phyloP scores from a whole-genome alignment of 176 grass and related monocot genomes.

The Eleusine coracana region DNA sequence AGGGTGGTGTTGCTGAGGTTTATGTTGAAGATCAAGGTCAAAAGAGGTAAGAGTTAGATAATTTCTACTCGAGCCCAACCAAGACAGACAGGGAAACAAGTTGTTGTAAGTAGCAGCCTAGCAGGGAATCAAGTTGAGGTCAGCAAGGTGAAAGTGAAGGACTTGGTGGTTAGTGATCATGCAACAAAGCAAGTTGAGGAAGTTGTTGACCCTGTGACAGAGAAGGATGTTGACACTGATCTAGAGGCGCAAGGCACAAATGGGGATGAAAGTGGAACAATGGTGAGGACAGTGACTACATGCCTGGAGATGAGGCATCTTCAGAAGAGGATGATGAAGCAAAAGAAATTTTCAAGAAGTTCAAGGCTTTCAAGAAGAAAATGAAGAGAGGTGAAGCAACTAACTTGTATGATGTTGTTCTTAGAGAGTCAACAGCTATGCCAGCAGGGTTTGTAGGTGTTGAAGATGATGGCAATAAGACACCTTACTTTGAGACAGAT shows the following conservation, averaged over 20 bases:
- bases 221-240: not conserved
- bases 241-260: too few species aligned
- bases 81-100: too few species aligned
- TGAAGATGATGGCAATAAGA: not conserved
- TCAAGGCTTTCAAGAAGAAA: not conserved
- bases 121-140: too few species aligned
- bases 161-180: too few species aligned
- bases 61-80: too few species aligned
- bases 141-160: too few species aligned
- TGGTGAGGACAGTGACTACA: not conserved
- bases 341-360: not conserved
- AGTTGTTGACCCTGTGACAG: too few species aligned
- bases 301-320: not conserved
- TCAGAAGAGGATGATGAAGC: slow-evolving; percentile 8
- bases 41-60: not conserved
- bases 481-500: not conserved
- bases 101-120: too few species aligned
- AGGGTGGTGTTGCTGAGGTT: not conserved
- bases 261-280: too few species aligned
- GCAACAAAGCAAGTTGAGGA: too few species aligned
- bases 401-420: not conserved
- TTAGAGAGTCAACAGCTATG: not conserved
- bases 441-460: not conserved
- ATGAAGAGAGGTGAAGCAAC: not conserved
- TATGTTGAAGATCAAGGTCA: not conserved